phyloP scores from a whole-genome alignment of 2,329 filamentous ascomycete genomes.

The Penicillium sp. region DNA sequence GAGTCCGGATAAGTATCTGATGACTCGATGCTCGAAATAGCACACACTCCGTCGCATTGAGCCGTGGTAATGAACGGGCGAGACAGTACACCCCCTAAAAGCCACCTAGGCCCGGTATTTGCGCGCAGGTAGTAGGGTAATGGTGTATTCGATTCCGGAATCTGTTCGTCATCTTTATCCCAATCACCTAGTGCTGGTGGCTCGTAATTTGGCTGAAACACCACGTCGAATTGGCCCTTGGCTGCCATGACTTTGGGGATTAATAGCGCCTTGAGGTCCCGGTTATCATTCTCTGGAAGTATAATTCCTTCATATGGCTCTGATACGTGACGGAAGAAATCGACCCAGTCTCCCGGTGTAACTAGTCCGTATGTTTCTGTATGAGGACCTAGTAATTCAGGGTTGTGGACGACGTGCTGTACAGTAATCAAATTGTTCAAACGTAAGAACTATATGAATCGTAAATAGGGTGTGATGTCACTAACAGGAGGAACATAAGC shows the following conservation, averaged over 20 bases:
- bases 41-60: constrained; percentile 49
- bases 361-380: constrained; percentile 54
- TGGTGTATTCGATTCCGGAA: constrained; percentile 32
- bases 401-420: constrained; percentile 49
- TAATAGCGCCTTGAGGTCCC: constrained; percentile 48
- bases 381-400: constrained; percentile 52
- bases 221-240: constrained; percentile 53
- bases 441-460: constrained; percentile 25
- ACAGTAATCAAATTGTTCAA: neutral
- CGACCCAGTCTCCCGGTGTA: constrained; percentile 56
- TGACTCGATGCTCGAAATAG: constrained; percentile 51
- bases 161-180: constrained; percentile 9
- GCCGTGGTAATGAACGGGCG: constrained; percentile 48
- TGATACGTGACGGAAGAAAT: constrained; percentile 57
- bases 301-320: constrained; percentile 50
- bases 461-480: constrained; percentile 2
- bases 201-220: constrained; percentile 49
- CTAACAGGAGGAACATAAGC: constrained; percentile 55
- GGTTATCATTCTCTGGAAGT: constrained; percentile 50
- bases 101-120: constrained; percentile 47
- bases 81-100: constrained; percentile 45
- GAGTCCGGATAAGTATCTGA: constrained; percentile 30
- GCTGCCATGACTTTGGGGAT: constrained; percentile 56
- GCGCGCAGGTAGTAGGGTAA: constrained; percentile 51
- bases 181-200: constrained; percentile 6